Conservation (phyloP, 306 rosid genomes). For the Quercus mongolica region DNA sequence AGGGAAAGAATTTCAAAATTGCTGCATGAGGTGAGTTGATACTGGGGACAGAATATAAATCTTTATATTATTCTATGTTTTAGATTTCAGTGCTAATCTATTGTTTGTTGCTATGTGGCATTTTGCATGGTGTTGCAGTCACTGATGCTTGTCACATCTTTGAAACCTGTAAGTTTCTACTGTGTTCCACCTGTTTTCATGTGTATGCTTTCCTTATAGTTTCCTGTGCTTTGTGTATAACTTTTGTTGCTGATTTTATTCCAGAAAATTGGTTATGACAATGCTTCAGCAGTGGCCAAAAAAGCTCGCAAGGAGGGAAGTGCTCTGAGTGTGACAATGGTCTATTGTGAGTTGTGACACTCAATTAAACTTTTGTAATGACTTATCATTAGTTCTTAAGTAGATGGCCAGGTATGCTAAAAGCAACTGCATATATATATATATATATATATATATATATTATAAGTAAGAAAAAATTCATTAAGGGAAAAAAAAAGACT, state of each 20-base stretch:
- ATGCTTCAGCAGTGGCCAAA: constrained; percentile 95
- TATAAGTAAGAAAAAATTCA: no score
- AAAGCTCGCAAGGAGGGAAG: constrained; percentile 92
- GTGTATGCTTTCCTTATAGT: not conserved
- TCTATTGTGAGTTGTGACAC: not conserved
- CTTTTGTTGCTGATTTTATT: constrained; percentile 12
- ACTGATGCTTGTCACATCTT: constrained; percentile 89
- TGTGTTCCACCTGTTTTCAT: not conserved
- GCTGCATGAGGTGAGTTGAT: constrained; percentile 78
- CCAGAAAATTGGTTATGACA: constrained; percentile 99
- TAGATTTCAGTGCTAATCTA: constrained; percentile 31
- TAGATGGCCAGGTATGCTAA: not conserved
- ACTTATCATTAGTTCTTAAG: not conserved
- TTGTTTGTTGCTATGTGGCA: constrained; percentile 19
- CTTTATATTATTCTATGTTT: constrained; percentile 7
- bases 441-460: no score
- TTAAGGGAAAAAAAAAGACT: no score
- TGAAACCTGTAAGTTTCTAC: constrained; percentile 80
- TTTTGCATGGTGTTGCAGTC: constrained; percentile 61
- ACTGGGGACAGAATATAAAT: constrained; percentile 4
- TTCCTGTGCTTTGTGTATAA: not conserved
- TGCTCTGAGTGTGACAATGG: constrained; percentile 65
- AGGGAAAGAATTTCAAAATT: constrained; percentile 88
- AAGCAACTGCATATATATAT: not conserved
- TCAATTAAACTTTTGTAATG: not conserved